A percentile compares a stretch with the other conserved stretches of the same genome.
Evolutionary conservation across 2,329 filamentous ascomycete species (phyloP).

Genomic region (Mycosphaerella arachidis): DNA sequence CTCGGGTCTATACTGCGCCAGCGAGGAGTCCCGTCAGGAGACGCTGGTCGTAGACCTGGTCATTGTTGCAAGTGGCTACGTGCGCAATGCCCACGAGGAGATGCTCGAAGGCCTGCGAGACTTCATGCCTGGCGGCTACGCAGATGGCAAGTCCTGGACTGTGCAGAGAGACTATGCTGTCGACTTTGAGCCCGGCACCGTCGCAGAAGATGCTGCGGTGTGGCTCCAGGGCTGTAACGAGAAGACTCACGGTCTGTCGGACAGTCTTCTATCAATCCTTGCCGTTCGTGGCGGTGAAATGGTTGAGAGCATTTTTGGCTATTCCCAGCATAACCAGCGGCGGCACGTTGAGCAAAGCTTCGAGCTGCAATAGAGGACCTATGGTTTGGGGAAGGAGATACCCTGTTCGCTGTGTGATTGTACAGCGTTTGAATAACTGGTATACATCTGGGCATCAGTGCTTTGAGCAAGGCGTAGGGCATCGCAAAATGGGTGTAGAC

Average conservation of each 20-base stretch:
- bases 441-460: background rate
- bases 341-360: conserved; percentile 15
- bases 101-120: conserved; percentile 65
- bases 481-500: background rate
- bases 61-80: conserved; percentile 84
- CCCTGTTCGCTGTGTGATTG: background rate
- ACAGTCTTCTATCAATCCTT: conserved; percentile 36
- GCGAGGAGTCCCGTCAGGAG: conserved; percentile 43
- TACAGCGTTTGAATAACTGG: background rate
- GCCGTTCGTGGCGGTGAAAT: conserved; percentile 36
- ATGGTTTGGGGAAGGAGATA: background rate
- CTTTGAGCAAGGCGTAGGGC: background rate
- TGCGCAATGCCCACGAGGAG: conserved; percentile 69
- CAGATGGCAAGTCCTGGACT: conserved; percentile 51
- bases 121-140: conserved; percentile 57
- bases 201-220: conserved; percentile 70
- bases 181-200: conserved; percentile 61
- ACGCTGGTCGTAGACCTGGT: conserved; percentile 71
- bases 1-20: conserved; percentile 41
- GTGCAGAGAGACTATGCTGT: conserved; percentile 77
- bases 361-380: conserved; percentile 6
- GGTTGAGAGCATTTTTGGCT: conserved; percentile 36
- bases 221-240: conserved; percentile 96
- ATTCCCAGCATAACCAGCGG: conserved; percentile 9
- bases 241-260: conserved; percentile 74